Base-by-base conservation (phyloP, 495 filamentous ascomycete species). In the Cryomyces antarcticus region DNA sequence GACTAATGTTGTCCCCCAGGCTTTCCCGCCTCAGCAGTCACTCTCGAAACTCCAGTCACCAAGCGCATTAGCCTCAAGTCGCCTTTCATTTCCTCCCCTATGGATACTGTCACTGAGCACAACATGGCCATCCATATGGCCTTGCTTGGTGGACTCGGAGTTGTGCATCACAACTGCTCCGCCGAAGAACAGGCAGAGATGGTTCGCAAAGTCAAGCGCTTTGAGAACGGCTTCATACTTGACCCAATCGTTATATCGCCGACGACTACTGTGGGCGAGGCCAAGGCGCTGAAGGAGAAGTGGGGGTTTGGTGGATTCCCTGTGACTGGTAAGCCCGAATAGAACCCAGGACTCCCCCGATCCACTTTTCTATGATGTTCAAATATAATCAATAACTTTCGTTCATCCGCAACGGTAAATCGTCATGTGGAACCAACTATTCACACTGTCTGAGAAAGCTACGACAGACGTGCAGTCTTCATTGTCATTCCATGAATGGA, bases 121-220 rank as follows among this genome's bases (percentile, higher is more conserved):
- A 85, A 89, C 58, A 99, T 99, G 89, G 89, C 89, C 41, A 95
- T 99, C 52, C 82, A 93, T 66, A 93, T 99, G 80, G 89, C 89
- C 31, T 72, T 96, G 39, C 78, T 96, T 53, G 89, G 89, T 60
- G 89, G 89, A 56, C 69, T 99, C 30, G 89, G 89, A 62, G 82
- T 96, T 44, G 92, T 99, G 50, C 89, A 99, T 65, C 92, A 99
- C 72, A 99, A 99, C 69, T 99, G 89, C 68, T 85, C 86, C 31
- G 67, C 82, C 11, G 81, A 94, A 38, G 81, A 80, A 47, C 89
- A 99, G 66, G 89, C 92, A 37, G 87, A 95, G 66, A 96, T 99
- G 92, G 85, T 99, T 44, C 71, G 80, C 51, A 99, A 99, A 67
- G 89, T 99, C 35, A 99, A 99, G 79, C 71, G 87, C 58, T 99